Conservation (phyloP, 2,329 filamentous ascomycete genomes). For the Cladosporium halotolerans region DNA sequence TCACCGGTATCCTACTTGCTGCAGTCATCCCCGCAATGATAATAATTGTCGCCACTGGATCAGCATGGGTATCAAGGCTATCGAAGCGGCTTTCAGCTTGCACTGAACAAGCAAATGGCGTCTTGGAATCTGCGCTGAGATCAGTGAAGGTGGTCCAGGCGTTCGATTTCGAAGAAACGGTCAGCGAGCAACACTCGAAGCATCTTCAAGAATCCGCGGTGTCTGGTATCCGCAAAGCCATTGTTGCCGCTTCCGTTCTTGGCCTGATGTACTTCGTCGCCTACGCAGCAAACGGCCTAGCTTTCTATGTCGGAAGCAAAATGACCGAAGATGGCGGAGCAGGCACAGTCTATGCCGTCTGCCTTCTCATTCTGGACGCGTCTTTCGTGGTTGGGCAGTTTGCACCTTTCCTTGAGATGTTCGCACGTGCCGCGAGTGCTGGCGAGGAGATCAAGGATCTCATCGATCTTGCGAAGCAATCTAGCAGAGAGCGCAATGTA, state of each 20-base stretch:
- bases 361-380: slow-evolving; percentile 58
- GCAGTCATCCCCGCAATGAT: slow-evolving; percentile 46
- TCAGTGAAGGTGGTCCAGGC: slow-evolving; percentile 45
- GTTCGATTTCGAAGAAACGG: slow-evolving; percentile 38
- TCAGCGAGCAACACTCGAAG: slow-evolving; percentile 34
- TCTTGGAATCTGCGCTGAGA: slow-evolving; percentile 41
- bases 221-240: slow-evolving; percentile 36
- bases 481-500: not conserved
- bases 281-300: slow-evolving; percentile 41
- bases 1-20: slow-evolving; percentile 38
- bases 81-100: slow-evolving; percentile 34
- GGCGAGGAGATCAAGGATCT: slow-evolving; percentile 41
- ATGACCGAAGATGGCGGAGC: slow-evolving; percentile 31
- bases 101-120: slow-evolving; percentile 37
- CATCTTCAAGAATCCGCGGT: slow-evolving; percentile 31
- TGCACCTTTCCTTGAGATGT: slow-evolving; percentile 55
- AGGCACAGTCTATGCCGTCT: slow-evolving; percentile 56
- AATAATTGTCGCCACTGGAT: slow-evolving; percentile 38
- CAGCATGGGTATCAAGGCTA: slow-evolving; percentile 35
- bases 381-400: slow-evolving; percentile 58
- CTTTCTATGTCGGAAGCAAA: slow-evolving; percentile 40
- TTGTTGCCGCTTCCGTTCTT: slow-evolving; percentile 37
- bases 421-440: slow-evolving; percentile 47
- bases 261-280: slow-evolving; percentile 41
- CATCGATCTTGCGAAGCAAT: slow-evolving; percentile 32